Percentiles rank a stretch among this genome's conserved stretches.
Evolutionary conservation across 2,329 filamentous ascomycete species (phyloP).

Genomic region (Fusarium redolens): DNA sequence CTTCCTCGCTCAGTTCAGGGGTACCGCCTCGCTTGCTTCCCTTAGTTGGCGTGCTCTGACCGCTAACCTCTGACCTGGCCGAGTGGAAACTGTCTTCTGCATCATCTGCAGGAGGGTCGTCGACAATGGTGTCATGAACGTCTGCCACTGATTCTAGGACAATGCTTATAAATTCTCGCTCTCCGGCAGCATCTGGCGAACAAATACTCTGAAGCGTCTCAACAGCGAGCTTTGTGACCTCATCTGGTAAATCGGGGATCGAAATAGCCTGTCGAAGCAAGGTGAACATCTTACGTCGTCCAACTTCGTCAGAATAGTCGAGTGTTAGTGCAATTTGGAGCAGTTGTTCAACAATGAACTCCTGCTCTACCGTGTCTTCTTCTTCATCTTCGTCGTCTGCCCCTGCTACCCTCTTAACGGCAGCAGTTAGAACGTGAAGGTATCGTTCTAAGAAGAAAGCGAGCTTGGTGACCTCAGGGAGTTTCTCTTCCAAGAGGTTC

Average conservation of each 20-base stretch:
- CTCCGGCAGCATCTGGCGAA: slow-evolving; percentile 76
- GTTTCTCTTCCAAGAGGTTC: slow-evolving; percentile 85
- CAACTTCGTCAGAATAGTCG: slow-evolving; percentile 98
- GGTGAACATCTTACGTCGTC: slow-evolving; percentile 94
- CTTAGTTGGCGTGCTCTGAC: slow-evolving; percentile 67
- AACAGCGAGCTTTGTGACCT: slow-evolving; percentile 88
- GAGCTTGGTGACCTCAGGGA: slow-evolving; percentile 92
- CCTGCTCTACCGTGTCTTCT: slow-evolving; percentile 87
- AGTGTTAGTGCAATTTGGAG: slow-evolving; percentile 91
- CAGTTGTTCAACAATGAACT: slow-evolving; percentile 96
- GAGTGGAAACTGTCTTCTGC: slow-evolving; percentile 88
- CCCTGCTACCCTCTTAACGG: slow-evolving; percentile 67
- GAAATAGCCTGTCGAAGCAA: slow-evolving; percentile 87
- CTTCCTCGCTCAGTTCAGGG: slow-evolving; percentile 68
- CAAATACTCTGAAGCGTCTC: slow-evolving; percentile 87
- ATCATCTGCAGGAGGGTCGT: slow-evolving; percentile 69
- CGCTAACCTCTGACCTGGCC: slow-evolving; percentile 85
- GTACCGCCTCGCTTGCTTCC: slow-evolving; percentile 55
- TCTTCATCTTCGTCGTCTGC: slow-evolving; percentile 70
- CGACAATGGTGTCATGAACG: slow-evolving; percentile 92
- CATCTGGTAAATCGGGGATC: slow-evolving; percentile 88
- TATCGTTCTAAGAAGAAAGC: slow-evolving; percentile 89
- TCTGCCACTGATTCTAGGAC: slow-evolving; percentile 95
- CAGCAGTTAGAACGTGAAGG: slow-evolving; percentile 74
- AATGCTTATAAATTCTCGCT: slow-evolving; percentile 84